These are phyloP conservation scores for Lathyrus sativus DNA, from an alignment of 306 rosid species.

Conservation along the genomic window DNA sequence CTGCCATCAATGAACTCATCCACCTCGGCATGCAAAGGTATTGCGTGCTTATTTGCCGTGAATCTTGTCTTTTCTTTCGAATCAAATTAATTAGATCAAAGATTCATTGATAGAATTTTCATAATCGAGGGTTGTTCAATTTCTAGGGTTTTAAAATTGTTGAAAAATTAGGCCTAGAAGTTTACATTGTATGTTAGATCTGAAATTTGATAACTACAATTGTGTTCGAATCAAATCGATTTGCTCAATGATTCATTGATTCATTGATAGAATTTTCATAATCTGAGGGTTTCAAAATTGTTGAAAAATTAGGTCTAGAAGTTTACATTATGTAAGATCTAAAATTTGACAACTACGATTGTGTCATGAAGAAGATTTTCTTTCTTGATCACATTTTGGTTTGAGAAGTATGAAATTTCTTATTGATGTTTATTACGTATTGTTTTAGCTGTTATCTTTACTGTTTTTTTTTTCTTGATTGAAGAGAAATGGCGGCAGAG, in stretches of 20 bases:
- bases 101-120: constrained; percentile 1
- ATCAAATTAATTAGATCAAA: neutral
- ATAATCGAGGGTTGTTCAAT: neutral
- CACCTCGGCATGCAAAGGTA: constrained; percentile 93
- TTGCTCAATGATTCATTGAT: constrained; percentile 1
- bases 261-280: neutral
- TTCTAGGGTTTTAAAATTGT: constrained; percentile 20
- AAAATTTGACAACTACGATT: constrained; percentile 9
- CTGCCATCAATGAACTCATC: constrained; percentile 82
- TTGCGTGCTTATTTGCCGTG: neutral
- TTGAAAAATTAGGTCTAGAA: constrained; percentile 6
- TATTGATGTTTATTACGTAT: constrained; percentile 8
- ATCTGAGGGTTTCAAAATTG: constrained; percentile 21
- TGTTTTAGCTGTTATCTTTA: constrained; percentile 32
- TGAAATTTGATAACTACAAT: neutral
- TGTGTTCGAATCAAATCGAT: neutral
- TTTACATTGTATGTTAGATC: constrained; percentile 7
- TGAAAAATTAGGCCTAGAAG: constrained; percentile 6
- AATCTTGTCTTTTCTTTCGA: neutral
- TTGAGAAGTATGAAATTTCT: constrained; percentile 5
- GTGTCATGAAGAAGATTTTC: neutral
- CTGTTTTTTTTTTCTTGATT: constrained; percentile 37
- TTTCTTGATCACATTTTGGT: constrained; percentile 2
- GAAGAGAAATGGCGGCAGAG: constrained; percentile 91
- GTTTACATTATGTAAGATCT: neutral